phyloP scores from a whole-genome alignment of 2,329 filamentous ascomycete genomes.

The Aspergillus fructus region DNA sequence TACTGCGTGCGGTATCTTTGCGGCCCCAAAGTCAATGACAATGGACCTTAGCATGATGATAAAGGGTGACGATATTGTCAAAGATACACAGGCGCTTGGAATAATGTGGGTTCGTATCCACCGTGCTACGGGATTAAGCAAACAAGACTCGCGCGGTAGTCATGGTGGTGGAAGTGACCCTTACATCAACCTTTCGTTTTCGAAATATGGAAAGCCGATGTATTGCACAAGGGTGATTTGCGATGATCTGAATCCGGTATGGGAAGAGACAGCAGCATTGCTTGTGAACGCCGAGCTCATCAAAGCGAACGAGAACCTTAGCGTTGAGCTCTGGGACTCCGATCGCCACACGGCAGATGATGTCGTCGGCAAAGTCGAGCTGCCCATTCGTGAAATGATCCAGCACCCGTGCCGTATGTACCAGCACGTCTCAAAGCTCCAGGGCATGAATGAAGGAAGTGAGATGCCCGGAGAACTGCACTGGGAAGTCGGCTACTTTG shows the following conservation, averaged over 20 bases:
- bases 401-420: constrained; percentile 93
- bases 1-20: constrained; percentile 83
- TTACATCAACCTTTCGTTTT: constrained; percentile 92
- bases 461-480: constrained; percentile 90
- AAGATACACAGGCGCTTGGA: constrained; percentile 78
- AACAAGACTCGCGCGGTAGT: constrained; percentile 81
- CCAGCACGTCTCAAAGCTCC: constrained; percentile 78
- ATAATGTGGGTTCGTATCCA: constrained; percentile 93
- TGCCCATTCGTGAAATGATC: constrained; percentile 93
- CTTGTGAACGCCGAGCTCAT: constrained; percentile 86
- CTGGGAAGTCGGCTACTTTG: constrained; percentile 96
- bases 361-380: constrained; percentile 89
- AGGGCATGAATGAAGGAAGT: constrained; percentile 78
- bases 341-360: constrained; percentile 91
- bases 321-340: constrained; percentile 94
- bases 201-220: constrained; percentile 96
- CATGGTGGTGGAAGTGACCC: constrained; percentile 87
- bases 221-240: constrained; percentile 96
- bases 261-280: constrained; percentile 82
- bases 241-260: constrained; percentile 89
- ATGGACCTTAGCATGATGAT: constrained; percentile 88
- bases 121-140: constrained; percentile 81
- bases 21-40: constrained; percentile 91
- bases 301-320: constrained; percentile 89
- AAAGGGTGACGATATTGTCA: constrained; percentile 86